Evolutionary conservation across 2,329 filamentous ascomycete species (phyloP).

Genomic region (Geosmithia putterillii): DNA sequence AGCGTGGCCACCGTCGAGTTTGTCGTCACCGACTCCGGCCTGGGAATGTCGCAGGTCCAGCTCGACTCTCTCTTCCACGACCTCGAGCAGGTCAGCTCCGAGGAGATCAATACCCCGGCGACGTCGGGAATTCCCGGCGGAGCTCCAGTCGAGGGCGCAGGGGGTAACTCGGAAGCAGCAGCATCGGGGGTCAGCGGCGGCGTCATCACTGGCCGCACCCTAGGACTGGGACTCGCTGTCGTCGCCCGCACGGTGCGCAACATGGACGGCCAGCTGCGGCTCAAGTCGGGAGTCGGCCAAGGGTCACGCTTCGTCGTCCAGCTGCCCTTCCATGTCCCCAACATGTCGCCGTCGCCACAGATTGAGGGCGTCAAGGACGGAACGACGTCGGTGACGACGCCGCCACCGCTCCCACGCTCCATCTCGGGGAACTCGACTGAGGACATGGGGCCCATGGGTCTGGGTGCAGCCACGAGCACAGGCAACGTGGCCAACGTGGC

Average conservation of each 20-base stretch:
- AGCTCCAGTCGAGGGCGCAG: slow-evolving; percentile 14
- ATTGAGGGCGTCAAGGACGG: slow-evolving; percentile 1
- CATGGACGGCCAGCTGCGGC: slow-evolving; percentile 75
- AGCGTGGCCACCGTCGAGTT: slow-evolving; percentile 58
- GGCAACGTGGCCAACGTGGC: background rate
- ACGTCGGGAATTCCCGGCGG: slow-evolving; percentile 4
- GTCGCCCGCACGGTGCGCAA: slow-evolving; percentile 81
- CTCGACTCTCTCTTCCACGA: slow-evolving; percentile 46
- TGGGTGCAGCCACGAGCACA: no score
- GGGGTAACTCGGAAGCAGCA: no score
- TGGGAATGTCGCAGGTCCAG: slow-evolving; percentile 53
- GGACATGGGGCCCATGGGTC: no score
- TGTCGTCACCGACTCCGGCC: slow-evolving; percentile 62
- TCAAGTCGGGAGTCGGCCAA: slow-evolving; percentile 73
- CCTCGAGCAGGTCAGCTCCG: slow-evolving; percentile 43
- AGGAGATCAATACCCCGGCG: slow-evolving; percentile 18
- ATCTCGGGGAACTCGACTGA: no score
- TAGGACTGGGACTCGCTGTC: slow-evolving; percentile 76
- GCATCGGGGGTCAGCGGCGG: no score
- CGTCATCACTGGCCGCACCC: slow-evolving; percentile 21
- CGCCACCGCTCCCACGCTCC: background rate
- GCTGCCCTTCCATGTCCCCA: slow-evolving; percentile 57
- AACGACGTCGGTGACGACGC: background rate
- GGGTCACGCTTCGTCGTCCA: slow-evolving; percentile 76
- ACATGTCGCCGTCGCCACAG: slow-evolving; percentile 16